These are phyloP conservation scores for Tetrahymena elliotti DNA, from an alignment of 73 alveolate species.

Conservation along the genomic window DNA sequence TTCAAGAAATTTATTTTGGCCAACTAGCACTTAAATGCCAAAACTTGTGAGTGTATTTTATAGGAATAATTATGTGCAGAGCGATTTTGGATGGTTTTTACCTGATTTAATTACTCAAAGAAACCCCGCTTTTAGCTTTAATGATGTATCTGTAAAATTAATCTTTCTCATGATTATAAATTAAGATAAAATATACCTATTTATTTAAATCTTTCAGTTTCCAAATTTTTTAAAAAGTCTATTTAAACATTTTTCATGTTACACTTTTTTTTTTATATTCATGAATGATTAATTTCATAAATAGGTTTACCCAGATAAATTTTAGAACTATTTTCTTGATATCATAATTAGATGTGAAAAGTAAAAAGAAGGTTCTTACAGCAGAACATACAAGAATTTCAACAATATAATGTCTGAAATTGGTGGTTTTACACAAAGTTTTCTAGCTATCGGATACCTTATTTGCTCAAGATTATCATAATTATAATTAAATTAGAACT, in stretches of 20 bases:
- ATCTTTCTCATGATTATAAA: neutral
- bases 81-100: neutral
- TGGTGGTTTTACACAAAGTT: neutral
- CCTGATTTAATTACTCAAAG: neutral
- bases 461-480: neutral
- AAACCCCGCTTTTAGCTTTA: neutral
- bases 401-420: neutral
- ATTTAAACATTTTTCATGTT: too few species aligned
- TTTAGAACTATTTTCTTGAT: neutral
- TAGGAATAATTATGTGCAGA: neutral
- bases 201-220: too few species aligned
- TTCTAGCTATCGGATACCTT: neutral
- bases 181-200: too few species aligned
- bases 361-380: neutral
- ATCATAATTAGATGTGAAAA: neutral
- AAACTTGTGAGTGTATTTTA: neutral
- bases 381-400: neutral
- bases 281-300: neutral
- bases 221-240: too few species aligned
- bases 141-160: neutral
- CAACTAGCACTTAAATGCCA: neutral
- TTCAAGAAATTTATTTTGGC: neutral
- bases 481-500: neutral
- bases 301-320: neutral
- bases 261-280: too few species aligned